Conservation (phyloP, 2,329 filamentous ascomycete species). For the Colletotrichum horii region DNA sequence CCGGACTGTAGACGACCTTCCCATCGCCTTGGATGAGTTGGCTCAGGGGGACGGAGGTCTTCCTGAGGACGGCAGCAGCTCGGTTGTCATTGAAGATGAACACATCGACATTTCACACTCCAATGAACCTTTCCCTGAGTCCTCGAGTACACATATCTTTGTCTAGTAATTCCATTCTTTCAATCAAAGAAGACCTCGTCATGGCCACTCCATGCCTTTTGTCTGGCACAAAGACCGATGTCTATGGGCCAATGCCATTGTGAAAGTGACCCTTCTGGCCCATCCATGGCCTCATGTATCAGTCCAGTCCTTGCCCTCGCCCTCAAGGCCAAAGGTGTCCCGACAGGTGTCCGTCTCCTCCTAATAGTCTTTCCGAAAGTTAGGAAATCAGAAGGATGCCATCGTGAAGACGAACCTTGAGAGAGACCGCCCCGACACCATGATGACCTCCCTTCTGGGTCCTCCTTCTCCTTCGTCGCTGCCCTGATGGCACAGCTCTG, state of each 20-base stretch:
- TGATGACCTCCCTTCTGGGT: not conserved
- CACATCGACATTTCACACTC: not conserved
- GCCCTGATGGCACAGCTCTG: not conserved
- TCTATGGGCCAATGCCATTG: not conserved
- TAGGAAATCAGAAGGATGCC: not conserved
- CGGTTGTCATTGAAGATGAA: not conserved
- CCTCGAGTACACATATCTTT: not conserved
- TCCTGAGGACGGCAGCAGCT: not conserved
- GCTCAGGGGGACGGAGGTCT: not conserved
- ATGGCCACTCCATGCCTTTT: not conserved
- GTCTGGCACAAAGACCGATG: not conserved
- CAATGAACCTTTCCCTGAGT: not conserved
- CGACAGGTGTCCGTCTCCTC: not conserved
- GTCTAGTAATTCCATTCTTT: not conserved
- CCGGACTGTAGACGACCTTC: not conserved
- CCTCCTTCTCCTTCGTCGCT: not conserved
- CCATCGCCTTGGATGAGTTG: not conserved
- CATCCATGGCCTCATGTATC: not conserved
- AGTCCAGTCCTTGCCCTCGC: not conserved
- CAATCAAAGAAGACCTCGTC: not conserved
- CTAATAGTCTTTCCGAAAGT: not conserved
- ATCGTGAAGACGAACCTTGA: not conserved
- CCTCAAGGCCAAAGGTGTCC: not conserved
- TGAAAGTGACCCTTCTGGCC: not conserved
- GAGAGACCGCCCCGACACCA: not conserved